These are phyloP conservation scores for Paramarasmius palmivorus DNA, from an alignment of 1,284 basidiomycete genomes.

Conservation along the genomic window DNA sequence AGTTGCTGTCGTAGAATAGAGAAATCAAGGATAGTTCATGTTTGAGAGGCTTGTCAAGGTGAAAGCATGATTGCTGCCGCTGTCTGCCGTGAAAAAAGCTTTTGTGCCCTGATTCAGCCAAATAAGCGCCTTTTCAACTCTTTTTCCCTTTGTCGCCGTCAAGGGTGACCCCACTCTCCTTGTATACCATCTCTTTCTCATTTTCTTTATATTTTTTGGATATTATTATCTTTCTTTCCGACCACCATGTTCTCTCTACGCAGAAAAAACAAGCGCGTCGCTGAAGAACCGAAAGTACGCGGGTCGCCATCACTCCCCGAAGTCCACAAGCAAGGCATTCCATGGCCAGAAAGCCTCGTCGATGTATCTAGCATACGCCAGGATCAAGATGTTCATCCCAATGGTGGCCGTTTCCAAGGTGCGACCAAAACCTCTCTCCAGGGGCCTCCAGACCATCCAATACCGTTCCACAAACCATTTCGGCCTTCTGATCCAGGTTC, in stretches of 20 bases:
- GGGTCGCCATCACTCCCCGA: constrained; percentile 76
- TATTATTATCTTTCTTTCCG: constrained; percentile 19
- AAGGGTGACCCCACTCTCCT: constrained; percentile 4
- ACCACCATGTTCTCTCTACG: constrained; percentile 72
- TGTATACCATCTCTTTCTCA: constrained; percentile 21
- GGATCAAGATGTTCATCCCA: constrained; percentile 34
- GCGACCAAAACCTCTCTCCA: constrained; percentile 65
- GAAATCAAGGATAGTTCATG: no score
- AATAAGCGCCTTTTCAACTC: constrained; percentile 7
- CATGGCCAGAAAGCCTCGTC: constrained; percentile 79
- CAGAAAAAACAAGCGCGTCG: constrained; percentile 60
- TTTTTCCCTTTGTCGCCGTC: constrained; percentile 12
- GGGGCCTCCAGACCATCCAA: constrained; percentile 44
- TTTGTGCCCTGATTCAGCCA: background rate
- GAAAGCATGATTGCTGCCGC: background rate
- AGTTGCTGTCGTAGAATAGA: no score
- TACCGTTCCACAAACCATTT: constrained; percentile 81
- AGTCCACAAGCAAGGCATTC: constrained; percentile 67
- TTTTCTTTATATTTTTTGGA: constrained; percentile 7
- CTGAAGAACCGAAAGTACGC: constrained; percentile 47
- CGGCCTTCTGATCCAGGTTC: constrained; percentile 34
- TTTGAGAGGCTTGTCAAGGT: background rate
- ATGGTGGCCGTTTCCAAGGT: constrained; percentile 45
- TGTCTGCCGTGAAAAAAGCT: no score
- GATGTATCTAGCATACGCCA: constrained; percentile 64